phyloP scores from a whole-genome alignment of 352 stramenopile species.

The Pythium diclinum region DNA sequence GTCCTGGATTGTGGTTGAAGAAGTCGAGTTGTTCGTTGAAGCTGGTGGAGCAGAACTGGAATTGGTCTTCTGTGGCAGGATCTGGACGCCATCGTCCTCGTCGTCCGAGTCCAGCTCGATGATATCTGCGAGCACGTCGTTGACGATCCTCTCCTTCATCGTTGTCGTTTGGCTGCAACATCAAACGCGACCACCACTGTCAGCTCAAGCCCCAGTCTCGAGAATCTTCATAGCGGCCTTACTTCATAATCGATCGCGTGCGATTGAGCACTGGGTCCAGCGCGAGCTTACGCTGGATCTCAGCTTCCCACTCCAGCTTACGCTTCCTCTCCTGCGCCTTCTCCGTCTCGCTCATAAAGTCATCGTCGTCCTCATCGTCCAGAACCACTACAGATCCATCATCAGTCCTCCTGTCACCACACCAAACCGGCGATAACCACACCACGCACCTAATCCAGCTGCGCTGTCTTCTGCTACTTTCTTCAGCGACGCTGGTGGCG shows the following conservation, averaged over 20 bases:
- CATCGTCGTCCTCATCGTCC: slow-evolving; percentile 36
- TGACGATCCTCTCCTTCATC: slow-evolving; percentile 27
- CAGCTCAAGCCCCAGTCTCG: not conserved
- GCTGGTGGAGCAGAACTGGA: not conserved
- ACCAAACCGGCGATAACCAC: not conserved
- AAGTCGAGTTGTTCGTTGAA: not conserved
- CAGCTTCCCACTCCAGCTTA: slow-evolving; percentile 42
- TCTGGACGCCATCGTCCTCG: slow-evolving; percentile 33
- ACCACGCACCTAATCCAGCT: not conserved
- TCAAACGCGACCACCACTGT: not conserved
- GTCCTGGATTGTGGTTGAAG: slow-evolving; percentile 14
- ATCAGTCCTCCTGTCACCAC: not conserved
- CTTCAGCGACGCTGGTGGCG: slow-evolving; percentile 5
- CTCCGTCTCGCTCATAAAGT: slow-evolving; percentile 40
- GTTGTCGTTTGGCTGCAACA: slow-evolving; percentile 28
- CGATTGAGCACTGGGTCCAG: slow-evolving; percentile 59
- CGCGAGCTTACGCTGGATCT: slow-evolving; percentile 50
- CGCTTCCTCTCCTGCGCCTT: slow-evolving; percentile 32
- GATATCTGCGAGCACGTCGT: slow-evolving; percentile 23
- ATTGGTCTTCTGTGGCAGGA: not conserved
- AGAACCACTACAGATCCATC: slow-evolving; percentile 16
- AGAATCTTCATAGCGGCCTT: slow-evolving; percentile 11
- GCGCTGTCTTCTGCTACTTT: not conserved
- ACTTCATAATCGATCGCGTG: slow-evolving; percentile 60
- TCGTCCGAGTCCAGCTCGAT: slow-evolving; percentile 63